Conservation (phyloP, 352 stramenopile genomes). For the Pythium guiyangense region DNA sequence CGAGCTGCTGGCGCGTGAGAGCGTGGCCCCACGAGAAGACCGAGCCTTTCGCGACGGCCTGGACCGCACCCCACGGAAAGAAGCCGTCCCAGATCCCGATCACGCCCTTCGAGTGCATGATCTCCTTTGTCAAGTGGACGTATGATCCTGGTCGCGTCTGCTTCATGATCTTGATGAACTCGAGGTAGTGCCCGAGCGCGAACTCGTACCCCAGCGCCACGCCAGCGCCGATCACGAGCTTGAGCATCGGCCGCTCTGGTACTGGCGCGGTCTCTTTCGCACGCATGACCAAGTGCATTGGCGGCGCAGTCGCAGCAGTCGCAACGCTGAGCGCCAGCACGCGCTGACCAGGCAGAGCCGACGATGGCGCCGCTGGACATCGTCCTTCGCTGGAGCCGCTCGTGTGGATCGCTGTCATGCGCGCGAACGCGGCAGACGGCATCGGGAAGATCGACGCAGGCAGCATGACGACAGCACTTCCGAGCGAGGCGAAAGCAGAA, state of each 20-base stretch:
- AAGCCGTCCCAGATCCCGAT: constrained; percentile 92
- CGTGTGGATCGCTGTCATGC: background rate
- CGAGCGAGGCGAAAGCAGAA: too few relatives aligned
- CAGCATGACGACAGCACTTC: constrained; percentile 2
- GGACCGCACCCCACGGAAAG: constrained; percentile 89
- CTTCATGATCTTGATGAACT: constrained; percentile 95
- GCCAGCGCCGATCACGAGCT: constrained; percentile 80
- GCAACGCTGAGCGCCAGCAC: constrained; percentile 19
- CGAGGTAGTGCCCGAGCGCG: constrained; percentile 86
- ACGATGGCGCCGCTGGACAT: background rate
- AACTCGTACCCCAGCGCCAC: constrained; percentile 89
- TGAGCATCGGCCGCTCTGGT: constrained; percentile 54
- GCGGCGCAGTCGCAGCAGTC: constrained; percentile 4
- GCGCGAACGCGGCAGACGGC: background rate
- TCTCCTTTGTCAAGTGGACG: constrained; percentile 64
- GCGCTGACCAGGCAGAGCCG: background rate
- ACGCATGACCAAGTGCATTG: constrained; percentile 12
- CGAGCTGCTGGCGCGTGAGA: constrained; percentile 47
- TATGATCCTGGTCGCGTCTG: constrained; percentile 86
- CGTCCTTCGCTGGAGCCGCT: background rate
- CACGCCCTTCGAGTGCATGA: constrained; percentile 87
- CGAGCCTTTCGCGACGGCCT: constrained; percentile 87
- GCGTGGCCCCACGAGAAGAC: constrained; percentile 90
- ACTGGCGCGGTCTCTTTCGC: constrained; percentile 11
- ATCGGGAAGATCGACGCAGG: constrained; percentile 11